Conservation (phyloP, 2,329 filamentous ascomycete species). For the Penicillium sp. region DNA sequence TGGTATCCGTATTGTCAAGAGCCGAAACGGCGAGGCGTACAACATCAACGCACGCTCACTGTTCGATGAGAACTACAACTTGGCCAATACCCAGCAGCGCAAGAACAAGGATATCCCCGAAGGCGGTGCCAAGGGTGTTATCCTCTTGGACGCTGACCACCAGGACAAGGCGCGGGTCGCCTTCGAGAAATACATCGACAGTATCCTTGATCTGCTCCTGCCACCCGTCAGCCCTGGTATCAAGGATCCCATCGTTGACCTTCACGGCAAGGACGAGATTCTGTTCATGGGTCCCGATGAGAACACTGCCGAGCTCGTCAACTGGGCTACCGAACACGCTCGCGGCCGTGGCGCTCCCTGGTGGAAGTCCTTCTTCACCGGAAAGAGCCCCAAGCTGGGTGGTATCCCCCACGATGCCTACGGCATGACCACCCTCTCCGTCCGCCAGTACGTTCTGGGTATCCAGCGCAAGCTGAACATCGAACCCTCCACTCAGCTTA, state of each 20-base stretch:
- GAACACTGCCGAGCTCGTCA: slow-evolving; percentile 94
- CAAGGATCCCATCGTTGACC: slow-evolving; percentile 96
- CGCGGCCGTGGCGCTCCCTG: slow-evolving; percentile 83
- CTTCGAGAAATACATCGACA: slow-evolving; percentile 99
- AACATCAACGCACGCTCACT: slow-evolving; percentile 93
- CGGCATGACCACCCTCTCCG: slow-evolving; percentile 96
- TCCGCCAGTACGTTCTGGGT: slow-evolving; percentile 92
- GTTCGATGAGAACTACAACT: slow-evolving; percentile 98
- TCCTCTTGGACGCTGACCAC: slow-evolving; percentile 88
- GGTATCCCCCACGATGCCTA: slow-evolving; percentile 96
- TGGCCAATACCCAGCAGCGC: slow-evolving; percentile 96
- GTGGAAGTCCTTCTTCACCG: slow-evolving; percentile 99
- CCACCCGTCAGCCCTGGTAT: slow-evolving; percentile 90
- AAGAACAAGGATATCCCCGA: slow-evolving; percentile 99
- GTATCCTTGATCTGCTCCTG: slow-evolving; percentile 90
- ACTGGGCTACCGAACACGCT: slow-evolving; percentile 98
- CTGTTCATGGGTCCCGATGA: slow-evolving; percentile 98
- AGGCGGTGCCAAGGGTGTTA: slow-evolving; percentile 96
- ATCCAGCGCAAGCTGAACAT: slow-evolving; percentile 96
- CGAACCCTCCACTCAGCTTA: slow-evolving; percentile 79
- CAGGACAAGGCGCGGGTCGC: slow-evolving; percentile 90
- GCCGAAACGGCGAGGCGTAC: slow-evolving; percentile 92
- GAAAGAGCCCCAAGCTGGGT: slow-evolving; percentile 92
- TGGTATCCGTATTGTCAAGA: slow-evolving; percentile 98
- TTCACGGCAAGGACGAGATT: slow-evolving; percentile 94